Conservation (phyloP, 371 early-diverging fungal species). For the Mucor circinelloides region DNA sequence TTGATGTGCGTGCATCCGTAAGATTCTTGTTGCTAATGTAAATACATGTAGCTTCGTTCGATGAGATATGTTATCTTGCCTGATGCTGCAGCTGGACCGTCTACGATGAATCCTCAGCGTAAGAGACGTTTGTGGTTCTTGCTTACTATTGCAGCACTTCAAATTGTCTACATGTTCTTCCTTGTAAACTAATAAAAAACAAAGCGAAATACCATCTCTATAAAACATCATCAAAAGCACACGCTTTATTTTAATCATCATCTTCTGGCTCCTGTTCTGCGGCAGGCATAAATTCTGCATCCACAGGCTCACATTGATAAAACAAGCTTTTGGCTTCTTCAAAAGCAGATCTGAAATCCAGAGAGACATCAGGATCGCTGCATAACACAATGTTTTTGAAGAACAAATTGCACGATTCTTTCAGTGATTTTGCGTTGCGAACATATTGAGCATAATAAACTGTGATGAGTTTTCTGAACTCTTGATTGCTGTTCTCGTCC, state of each 20-base stretch:
- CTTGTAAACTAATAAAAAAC: constrained; percentile 54
- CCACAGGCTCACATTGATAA: constrained; percentile 44
- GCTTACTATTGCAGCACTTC: constrained; percentile 82
- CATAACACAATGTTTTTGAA: constrained; percentile 41
- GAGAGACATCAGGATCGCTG: constrained; percentile 42
- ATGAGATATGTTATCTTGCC: constrained; percentile 90
- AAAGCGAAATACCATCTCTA: neutral
- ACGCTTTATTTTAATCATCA: constrained; percentile 16
- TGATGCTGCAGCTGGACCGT: constrained; percentile 73
- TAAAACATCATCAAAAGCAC: neutral
- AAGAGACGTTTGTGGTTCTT: constrained; percentile 88
- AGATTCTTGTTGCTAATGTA: neutral
- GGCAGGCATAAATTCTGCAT: constrained; percentile 59
- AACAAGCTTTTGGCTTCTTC: constrained; percentile 55
- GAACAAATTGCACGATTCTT: constrained; percentile 38
- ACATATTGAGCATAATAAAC: constrained; percentile 52
- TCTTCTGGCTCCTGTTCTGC: constrained; percentile 53
- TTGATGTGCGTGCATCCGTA: neutral
- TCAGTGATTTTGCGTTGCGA: constrained; percentile 26
- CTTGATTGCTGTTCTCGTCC: neutral
- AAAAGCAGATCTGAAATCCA: constrained; percentile 54
- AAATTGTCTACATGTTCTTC: constrained; percentile 82
- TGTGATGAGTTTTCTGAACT: constrained; percentile 23
- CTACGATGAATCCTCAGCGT: constrained; percentile 76
- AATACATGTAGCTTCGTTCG: constrained; percentile 68